Evolutionary conservation across 768 basidiomycete genomes (phyloP).

Genomic region (Mycena amicta): DNA sequence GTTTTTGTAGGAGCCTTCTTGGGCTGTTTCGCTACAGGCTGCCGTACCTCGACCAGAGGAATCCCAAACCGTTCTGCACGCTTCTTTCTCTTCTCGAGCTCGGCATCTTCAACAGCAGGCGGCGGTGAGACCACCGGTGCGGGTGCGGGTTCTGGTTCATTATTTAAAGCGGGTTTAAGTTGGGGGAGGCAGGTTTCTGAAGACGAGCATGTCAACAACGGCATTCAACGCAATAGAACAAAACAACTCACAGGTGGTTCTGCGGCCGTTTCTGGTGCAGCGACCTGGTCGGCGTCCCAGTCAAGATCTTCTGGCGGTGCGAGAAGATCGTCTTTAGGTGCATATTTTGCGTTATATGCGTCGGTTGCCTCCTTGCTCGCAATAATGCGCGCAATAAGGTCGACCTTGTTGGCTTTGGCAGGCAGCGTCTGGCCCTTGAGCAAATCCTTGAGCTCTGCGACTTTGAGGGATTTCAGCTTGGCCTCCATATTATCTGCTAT

Average conservation of each 20-base stretch:
- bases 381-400: conserved; percentile 65
- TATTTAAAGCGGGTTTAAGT: too few species aligned
- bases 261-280: conserved; percentile 3
- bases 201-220: neutral
- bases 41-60: conserved; percentile 50
- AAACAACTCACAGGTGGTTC: neutral
- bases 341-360: conserved; percentile 46
- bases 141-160: conserved; percentile 15
- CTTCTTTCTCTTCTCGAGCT: conserved; percentile 57
- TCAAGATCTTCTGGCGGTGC: conserved; percentile 45
- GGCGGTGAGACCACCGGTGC: conserved; percentile 3
- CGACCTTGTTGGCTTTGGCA: conserved; percentile 64
- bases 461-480: conserved; percentile 61
- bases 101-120: conserved; percentile 39
- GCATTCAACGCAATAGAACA: neutral
- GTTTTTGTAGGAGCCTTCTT: conserved; percentile 22
- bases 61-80: conserved; percentile 75
- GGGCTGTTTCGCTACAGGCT: conserved; percentile 23
- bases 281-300: conserved; percentile 41
- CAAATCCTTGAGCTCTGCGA: conserved; percentile 71
- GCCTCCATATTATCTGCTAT: too few species aligned
- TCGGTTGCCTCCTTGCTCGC: conserved; percentile 53
- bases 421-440: conserved; percentile 52
- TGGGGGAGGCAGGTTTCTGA: conserved; percentile 9
- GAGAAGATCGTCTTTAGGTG: conserved; percentile 31